Percentiles rank a stretch among this genome's conserved stretches.
phyloP scores from a whole-genome alignment of 2,329 filamentous ascomycete genomes.

The Alternaria sp. region DNA sequence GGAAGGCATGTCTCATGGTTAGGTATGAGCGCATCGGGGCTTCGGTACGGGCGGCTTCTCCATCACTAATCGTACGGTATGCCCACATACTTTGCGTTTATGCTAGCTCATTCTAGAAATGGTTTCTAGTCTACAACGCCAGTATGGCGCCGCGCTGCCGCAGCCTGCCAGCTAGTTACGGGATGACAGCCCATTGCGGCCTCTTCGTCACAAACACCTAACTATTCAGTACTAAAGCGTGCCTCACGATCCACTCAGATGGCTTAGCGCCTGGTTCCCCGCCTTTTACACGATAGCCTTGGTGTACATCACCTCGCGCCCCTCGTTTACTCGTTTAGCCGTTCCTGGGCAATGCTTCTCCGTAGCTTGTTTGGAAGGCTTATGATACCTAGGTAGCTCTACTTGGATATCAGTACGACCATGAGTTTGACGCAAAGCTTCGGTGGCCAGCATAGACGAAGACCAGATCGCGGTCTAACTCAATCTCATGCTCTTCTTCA shows the following conservation, averaged over 20 bases:
- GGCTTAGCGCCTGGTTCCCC: background rate
- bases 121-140: background rate
- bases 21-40: background rate
- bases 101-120: background rate
- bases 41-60: background rate
- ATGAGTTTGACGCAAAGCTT: background rate
- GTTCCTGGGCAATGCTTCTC: background rate
- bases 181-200: background rate
- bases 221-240: background rate
- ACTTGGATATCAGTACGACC: background rate
- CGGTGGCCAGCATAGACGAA: fast-evolving
- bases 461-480: fast-evolving
- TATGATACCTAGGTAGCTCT: background rate
- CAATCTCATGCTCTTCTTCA: background rate
- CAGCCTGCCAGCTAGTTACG: background rate
- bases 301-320: background rate
- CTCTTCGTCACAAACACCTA: background rate
- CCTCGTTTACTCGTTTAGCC: background rate
- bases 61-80: background rate
- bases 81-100: background rate
- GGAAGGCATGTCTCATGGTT: background rate
- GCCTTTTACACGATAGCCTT: background rate
- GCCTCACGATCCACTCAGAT: background rate
- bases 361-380: background rate
- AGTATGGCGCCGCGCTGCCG: background rate